Conservation (phyloP, 257 asterid genomes). For the Parsonsia alboflavescens region DNA sequence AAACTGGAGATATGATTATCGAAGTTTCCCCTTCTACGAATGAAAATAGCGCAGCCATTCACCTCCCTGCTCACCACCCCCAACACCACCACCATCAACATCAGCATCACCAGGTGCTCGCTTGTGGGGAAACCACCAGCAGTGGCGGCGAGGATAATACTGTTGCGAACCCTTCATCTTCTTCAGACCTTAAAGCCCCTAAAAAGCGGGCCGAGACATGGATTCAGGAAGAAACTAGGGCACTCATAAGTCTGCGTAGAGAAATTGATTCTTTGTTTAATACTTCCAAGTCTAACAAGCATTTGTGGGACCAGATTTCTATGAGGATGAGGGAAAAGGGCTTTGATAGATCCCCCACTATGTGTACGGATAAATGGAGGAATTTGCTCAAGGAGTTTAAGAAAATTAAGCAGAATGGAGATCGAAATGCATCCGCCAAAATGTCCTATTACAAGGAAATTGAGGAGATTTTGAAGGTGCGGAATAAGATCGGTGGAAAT, state of each 20-base stretch:
- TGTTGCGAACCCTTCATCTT: slow-evolving; percentile 26
- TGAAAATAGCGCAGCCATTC: not conserved
- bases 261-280: slow-evolving; percentile 65
- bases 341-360: slow-evolving; percentile 74
- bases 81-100: not conserved
- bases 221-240: slow-evolving; percentile 68
- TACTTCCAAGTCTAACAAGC: slow-evolving; percentile 72
- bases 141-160: slow-evolving; percentile 35
- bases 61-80: not conserved
- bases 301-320: slow-evolving; percentile 75
- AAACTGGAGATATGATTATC: slow-evolving; percentile 12
- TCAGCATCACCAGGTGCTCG: slow-evolving; percentile 29
- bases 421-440: slow-evolving; percentile 53
- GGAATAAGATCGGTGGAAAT: slow-evolving; percentile 39
- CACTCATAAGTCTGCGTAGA: slow-evolving; percentile 53
- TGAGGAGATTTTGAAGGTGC: slow-evolving; percentile 62
- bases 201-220: slow-evolving; percentile 87
- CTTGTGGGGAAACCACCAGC: slow-evolving; percentile 32
- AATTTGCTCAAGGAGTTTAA: slow-evolving; percentile 75
- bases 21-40: slow-evolving; percentile 6
- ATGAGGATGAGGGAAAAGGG: slow-evolving; percentile 82
- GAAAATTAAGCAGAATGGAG: slow-evolving; percentile 65
- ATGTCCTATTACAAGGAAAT: slow-evolving; percentile 59
- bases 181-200: slow-evolving; percentile 36
- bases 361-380: slow-evolving; percentile 93